These are phyloP conservation scores for Bruguiera hainesii DNA, from an alignment of 441 rosid species.

Conservation along the genomic window DNA sequence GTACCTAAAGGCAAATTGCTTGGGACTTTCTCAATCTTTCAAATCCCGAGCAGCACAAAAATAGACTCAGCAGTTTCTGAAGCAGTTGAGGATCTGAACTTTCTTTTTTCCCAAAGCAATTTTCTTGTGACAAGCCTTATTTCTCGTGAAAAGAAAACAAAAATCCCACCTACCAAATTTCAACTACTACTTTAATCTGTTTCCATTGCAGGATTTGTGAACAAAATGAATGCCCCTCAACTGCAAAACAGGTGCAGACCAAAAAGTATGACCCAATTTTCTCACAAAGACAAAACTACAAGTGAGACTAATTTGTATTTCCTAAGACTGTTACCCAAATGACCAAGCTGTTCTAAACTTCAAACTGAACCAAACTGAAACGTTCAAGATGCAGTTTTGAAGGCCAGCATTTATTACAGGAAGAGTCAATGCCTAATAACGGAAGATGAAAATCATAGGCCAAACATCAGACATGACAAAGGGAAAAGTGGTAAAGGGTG, in stretches of 20 bases:
- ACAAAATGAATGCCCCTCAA: constrained; percentile 20
- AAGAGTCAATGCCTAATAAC: constrained; percentile 15
- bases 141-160: constrained; percentile 43
- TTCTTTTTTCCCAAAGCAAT: constrained; percentile 13
- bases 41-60: constrained; percentile 15
- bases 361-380: constrained; percentile 7
- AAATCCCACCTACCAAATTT: constrained; percentile 44
- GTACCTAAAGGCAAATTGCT: constrained; percentile 8
- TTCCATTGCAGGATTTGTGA: constrained; percentile 39
- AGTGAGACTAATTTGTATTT: background rate
- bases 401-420: constrained; percentile 20
- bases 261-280: background rate
- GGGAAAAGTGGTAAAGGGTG: constrained; percentile 26
- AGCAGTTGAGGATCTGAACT: constrained; percentile 32
- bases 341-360: constrained; percentile 15
- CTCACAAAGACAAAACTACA: background rate
- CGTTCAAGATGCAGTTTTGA: constrained; percentile 16
- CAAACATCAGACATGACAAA: background rate
- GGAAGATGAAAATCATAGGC: background rate
- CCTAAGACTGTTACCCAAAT: constrained; percentile 20
- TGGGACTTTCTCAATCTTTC: background rate
- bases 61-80: constrained; percentile 18
- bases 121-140: constrained; percentile 42
- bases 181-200: constrained; percentile 38
- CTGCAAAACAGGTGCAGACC: background rate